A percentile compares a stretch with the other conserved stretches of the same genome.
These are phyloP conservation scores for Aspergillus piperis DNA, from an alignment of 2,329 filamentous ascomycete species.

Conservation along the genomic window DNA sequence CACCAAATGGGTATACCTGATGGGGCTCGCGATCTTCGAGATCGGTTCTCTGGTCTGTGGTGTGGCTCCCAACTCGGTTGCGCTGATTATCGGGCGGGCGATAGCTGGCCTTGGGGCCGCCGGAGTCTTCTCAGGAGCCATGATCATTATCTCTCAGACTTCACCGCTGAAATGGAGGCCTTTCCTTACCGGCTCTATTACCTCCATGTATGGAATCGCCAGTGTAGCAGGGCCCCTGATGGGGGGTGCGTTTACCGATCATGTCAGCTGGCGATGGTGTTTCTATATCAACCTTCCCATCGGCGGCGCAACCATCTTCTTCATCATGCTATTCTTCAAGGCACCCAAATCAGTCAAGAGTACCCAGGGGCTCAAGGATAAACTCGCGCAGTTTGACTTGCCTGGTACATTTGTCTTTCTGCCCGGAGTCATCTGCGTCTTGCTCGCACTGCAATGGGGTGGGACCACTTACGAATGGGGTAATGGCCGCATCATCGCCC, in stretches of 20 bases:
- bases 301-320: slow-evolving; percentile 46
- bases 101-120: slow-evolving; percentile 43
- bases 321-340: slow-evolving; percentile 37
- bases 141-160: slow-evolving; percentile 43
- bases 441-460: slow-evolving; percentile 56
- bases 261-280: slow-evolving; percentile 38
- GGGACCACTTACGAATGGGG: slow-evolving; percentile 54
- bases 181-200: slow-evolving; percentile 43
- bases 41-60: slow-evolving; percentile 45
- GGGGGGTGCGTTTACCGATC: slow-evolving; percentile 22
- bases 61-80: slow-evolving; percentile 39
- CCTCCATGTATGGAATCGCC: slow-evolving; percentile 47
- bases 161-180: slow-evolving; percentile 44
- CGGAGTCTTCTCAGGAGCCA: slow-evolving; percentile 43
- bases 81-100: slow-evolving; percentile 45
- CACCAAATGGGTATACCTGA: slow-evolving; percentile 47
- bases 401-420: slow-evolving; percentile 36
- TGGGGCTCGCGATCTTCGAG: slow-evolving; percentile 44
- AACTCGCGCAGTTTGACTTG: slow-evolving; percentile 45
- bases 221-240: slow-evolving; percentile 44
- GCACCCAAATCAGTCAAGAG: slow-evolving; percentile 41
- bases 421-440: slow-evolving; percentile 34
- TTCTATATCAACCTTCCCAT: slow-evolving; percentile 61
- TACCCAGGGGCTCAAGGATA: slow-evolving; percentile 23
- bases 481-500: slow-evolving; percentile 27